Conservation (phyloP, 2,329 filamentous ascomycete genomes). For the Ceratocystis lukuohia region DNA sequence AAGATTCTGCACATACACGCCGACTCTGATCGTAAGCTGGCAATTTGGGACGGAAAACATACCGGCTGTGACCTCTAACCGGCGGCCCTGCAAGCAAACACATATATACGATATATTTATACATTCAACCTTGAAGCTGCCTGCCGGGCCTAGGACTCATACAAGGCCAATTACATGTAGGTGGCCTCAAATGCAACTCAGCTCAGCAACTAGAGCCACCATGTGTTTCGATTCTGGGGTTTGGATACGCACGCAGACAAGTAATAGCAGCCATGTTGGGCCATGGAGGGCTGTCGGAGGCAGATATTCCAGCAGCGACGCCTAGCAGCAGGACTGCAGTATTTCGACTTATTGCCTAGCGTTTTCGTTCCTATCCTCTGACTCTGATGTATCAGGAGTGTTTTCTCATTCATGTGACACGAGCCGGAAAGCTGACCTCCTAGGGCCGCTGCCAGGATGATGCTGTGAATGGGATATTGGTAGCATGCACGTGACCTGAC, state of each 20-base stretch:
- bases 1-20: background rate
- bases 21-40: background rate
- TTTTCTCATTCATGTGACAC: background rate
- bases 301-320: too few relatives aligned
- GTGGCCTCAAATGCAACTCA: background rate
- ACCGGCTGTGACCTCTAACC: background rate
- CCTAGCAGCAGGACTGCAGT: too few relatives aligned
- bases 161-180: background rate
- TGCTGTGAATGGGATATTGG: background rate
- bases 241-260: background rate
- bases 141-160: background rate
- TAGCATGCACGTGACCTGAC: background rate
- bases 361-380: background rate
- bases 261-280: too few relatives aligned
- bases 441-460: too few relatives aligned
- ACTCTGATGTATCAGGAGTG: background rate
- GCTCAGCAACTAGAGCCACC: background rate
- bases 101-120: background rate
- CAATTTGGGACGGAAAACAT: background rate
- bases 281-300: too few relatives aligned
- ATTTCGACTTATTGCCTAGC: too few relatives aligned
- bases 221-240: background rate
- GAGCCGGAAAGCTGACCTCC: background rate
- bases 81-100: background rate
- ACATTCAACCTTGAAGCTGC: background rate